These are phyloP conservation scores for Hypomontagnella monticulosa DNA, from an alignment of 495 filamentous ascomycete species.

Conservation along the genomic window DNA sequence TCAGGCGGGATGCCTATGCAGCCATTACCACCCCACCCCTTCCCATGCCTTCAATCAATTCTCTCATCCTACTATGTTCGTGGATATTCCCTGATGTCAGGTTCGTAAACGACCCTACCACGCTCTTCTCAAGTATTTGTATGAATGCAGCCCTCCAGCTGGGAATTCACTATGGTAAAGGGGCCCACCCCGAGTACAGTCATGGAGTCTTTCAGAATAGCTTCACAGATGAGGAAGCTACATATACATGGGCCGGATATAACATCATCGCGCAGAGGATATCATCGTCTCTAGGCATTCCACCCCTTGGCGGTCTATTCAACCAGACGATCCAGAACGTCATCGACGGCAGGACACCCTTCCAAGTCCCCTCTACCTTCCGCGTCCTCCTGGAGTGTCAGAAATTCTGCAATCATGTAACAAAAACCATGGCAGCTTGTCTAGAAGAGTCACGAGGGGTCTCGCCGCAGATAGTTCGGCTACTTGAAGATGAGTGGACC, in stretches of 20 bases:
- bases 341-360: constrained; percentile 49
- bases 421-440: constrained; percentile 51
- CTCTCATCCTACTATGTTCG: constrained; percentile 53
- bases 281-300: constrained; percentile 51
- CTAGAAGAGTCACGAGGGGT: constrained; percentile 55
- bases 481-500: constrained; percentile 57
- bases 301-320: constrained; percentile 51
- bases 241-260: constrained; percentile 57
- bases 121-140: constrained; percentile 52
- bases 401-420: constrained; percentile 52
- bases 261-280: constrained; percentile 56
- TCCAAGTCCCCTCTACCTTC: constrained; percentile 52
- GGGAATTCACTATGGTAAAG: constrained; percentile 55
- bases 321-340: constrained; percentile 54
- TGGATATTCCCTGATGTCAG: constrained; percentile 55
- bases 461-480: constrained; percentile 50
- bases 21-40: constrained; percentile 49
- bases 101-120: constrained; percentile 55
- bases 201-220: constrained; percentile 44
- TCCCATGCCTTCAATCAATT: constrained; percentile 52
- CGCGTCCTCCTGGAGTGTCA: constrained; percentile 53
- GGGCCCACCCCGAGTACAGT: constrained; percentile 53
- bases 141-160: constrained; percentile 53
- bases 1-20: constrained; percentile 51
- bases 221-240: constrained; percentile 55